Percentiles rank a stretch among this genome's conserved stretches.
Evolutionary conservation across 1,284 basidiomycete genomes (phyloP).

Genomic region (Tranzscheliella williamsii): DNA sequence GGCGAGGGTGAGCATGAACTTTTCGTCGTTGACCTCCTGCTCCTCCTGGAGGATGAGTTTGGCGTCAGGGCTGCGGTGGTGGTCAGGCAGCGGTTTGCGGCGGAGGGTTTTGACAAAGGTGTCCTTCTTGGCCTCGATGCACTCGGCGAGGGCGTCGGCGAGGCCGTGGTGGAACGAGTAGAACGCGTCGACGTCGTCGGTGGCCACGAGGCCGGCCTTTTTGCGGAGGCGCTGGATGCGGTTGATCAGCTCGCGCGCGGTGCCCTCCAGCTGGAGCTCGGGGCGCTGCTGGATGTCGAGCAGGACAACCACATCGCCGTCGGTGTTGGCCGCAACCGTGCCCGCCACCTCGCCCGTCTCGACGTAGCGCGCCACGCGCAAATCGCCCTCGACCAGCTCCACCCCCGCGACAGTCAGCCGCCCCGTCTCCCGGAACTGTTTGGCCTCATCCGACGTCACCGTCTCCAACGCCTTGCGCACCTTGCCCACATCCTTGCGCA

Average conservation of each 20-base stretch:
- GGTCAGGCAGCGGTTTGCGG: constrained; percentile 60
- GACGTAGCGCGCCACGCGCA: constrained; percentile 87
- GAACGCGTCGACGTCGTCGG: constrained; percentile 89
- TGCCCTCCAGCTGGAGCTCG: constrained; percentile 83
- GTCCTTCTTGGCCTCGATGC: constrained; percentile 73
- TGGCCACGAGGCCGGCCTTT: constrained; percentile 89
- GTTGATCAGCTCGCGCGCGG: constrained; percentile 87
- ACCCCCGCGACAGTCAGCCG: constrained; percentile 87
- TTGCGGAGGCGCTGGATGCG: constrained; percentile 95
- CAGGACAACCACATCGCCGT: constrained; percentile 91
- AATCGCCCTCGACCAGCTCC: constrained; percentile 82
- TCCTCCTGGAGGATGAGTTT: constrained; percentile 77
- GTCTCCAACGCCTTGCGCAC: constrained; percentile 85
- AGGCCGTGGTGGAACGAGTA: constrained; percentile 77
- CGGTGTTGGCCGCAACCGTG: constrained; percentile 78
- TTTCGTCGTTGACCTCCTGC: constrained; percentile 81
- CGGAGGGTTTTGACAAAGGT: constrained; percentile 78
- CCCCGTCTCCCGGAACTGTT: constrained; percentile 75
- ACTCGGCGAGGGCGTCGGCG: constrained; percentile 69
- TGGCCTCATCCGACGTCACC: constrained; percentile 81
- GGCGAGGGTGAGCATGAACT: constrained; percentile 67
- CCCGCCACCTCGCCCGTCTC: constrained; percentile 67
- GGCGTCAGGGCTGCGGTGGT: constrained; percentile 62
- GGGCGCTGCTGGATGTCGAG: constrained; percentile 85
- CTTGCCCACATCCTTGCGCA: constrained; percentile 87